These are phyloP conservation scores for Phytophthora pisi DNA, from an alignment of 352 stramenopile species.

Conservation along the genomic window DNA sequence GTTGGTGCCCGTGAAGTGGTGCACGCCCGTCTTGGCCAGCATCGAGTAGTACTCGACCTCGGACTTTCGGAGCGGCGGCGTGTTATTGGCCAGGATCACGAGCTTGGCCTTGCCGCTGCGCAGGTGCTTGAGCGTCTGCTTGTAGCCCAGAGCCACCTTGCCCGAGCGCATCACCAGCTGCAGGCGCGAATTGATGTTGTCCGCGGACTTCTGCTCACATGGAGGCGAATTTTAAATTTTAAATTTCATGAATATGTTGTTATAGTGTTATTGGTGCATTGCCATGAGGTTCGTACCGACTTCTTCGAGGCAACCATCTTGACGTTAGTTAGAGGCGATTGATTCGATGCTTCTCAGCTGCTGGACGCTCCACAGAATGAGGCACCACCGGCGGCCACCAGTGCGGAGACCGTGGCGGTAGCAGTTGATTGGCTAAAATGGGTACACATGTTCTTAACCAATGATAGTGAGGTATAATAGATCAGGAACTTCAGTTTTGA, in stretches of 20 bases:
- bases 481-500: too few relatives aligned
- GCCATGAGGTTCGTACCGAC: conserved; percentile 56
- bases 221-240: background rate
- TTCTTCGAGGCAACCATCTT: conserved; percentile 93
- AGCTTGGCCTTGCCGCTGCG: conserved; percentile 97
- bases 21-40: conserved; percentile 98
- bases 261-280: too few relatives aligned
- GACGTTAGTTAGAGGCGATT: conserved; percentile 1
- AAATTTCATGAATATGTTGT: background rate
- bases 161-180: conserved; percentile 99
- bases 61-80: conserved; percentile 97
- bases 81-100: conserved; percentile 98
- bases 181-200: conserved; percentile 99
- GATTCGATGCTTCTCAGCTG: background rate
- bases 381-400: background rate
- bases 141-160: conserved; percentile 99
- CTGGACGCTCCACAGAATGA: conserved; percentile 1
- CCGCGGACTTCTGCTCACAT: conserved; percentile 92
- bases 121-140: conserved; percentile 97
- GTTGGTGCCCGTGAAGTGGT: conserved; percentile 81
- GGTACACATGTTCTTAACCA: background rate
- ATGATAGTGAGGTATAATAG: background rate
- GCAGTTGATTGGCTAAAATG: background rate
- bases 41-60: conserved; percentile 99
- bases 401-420: background rate